Base-by-base conservation (phyloP, 345 rosid species). In the Salix purpurea region DNA sequence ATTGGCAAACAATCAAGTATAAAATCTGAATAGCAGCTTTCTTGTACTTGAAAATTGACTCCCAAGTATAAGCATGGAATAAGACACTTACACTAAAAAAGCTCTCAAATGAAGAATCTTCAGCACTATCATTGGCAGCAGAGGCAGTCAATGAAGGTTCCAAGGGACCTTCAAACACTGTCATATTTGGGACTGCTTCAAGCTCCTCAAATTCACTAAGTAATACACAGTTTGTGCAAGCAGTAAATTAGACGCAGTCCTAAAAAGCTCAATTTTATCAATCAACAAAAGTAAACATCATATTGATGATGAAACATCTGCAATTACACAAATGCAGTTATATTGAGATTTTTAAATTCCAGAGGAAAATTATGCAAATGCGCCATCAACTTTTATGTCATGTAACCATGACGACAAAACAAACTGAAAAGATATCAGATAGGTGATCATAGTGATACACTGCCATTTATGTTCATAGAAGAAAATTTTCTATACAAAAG, bases 181-280 rank as follows among this genome's bases (percentile, higher is more conserved):
- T 81, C 81, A 86, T 85, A 84, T 78, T 87, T 84, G 89, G 88
- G 52, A 86, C 83, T 50, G 86, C 89, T 87, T 89, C 95, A 74
- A 88, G 89, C 78, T 91, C 93, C 86, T 85, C 91, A 80, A 85
- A 90, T 72, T 84, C 93, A 82, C 92, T 91, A 48, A 80, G 72
- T 23, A 24, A 36, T 19, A 56, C 48, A 75, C 44, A 18, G 52
- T 36, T 30, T 40, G 11, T 36, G 19, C 62, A 78, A 21, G 64
- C 65, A 42, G 65, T 30, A 23, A 61, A 14, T 46, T 40, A 65
- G 36, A 48, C n/a, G 68, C 5, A 44, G 32, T 10, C 11, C 64
- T 13, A 9, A 30, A 28, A 32, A 18, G 21, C 36, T 44, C n/a
- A 54, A n/a, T 50, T 74, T 19, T 46, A 56, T 70, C 44, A 42